Percentiles rank a stretch among this genome's conserved stretches.
Conservation (phyloP, 202 grass and related monocot species). For the Eragrostis tef region DNA sequence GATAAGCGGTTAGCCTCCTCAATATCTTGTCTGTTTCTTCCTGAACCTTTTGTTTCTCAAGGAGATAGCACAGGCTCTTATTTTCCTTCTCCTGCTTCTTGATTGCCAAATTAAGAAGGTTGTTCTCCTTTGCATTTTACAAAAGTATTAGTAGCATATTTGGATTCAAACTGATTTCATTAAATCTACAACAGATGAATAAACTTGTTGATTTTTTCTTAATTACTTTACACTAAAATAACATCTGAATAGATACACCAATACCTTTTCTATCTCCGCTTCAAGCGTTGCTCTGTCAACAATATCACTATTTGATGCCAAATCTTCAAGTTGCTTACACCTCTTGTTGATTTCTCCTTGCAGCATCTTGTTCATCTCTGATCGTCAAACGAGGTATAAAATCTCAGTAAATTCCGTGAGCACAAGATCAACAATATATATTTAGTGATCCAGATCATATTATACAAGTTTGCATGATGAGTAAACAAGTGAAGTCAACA, state of each 20-base stretch:
- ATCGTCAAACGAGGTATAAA: no score
- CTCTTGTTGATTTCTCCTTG: slow-evolving; percentile 40
- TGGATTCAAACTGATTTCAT: slow-evolving; percentile 15
- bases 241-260: background rate
- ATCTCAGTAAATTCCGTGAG: no score
- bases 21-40: slow-evolving; percentile 26
- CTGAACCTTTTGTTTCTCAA: slow-evolving; percentile 53
- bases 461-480: no score
- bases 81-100: slow-evolving; percentile 40
- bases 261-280: slow-evolving; percentile 43
- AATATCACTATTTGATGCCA: slow-evolving; percentile 24
- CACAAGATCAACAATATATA: no score
- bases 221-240: slow-evolving; percentile 22
- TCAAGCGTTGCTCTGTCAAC: slow-evolving; percentile 37
- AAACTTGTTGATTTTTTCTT: background rate
- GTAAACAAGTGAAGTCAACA: background rate
- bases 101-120: slow-evolving; percentile 41
- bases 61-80: slow-evolving; percentile 26
- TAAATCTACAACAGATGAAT: background rate
- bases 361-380: slow-evolving; percentile 22
- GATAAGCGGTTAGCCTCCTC: no score
- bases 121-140: slow-evolving; percentile 46
- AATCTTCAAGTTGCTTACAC: slow-evolving; percentile 42
- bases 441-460: no score
- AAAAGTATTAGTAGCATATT: background rate